Evolutionary conservation across 179 eudicot species (phyloP).

Genomic region (Corrigiola litoralis): DNA sequence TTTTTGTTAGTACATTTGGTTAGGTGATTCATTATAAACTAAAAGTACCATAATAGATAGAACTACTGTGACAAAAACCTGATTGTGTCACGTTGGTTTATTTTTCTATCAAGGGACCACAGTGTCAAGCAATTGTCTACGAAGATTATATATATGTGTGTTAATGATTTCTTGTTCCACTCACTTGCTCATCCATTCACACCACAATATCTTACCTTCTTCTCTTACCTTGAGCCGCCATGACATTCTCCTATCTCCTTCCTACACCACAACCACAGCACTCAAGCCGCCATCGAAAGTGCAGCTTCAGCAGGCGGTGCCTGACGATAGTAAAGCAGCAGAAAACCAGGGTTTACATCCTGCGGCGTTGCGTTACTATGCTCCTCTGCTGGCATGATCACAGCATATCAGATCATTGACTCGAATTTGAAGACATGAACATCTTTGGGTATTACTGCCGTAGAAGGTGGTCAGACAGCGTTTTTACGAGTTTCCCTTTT

Average conservation of each 20-base stretch:
- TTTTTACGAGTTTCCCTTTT: no score
- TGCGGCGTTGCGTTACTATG: constrained; percentile 53
- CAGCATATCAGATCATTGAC: constrained; percentile 5
- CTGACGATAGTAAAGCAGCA: constrained; percentile 44
- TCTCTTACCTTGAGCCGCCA: background rate
- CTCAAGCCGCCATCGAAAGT: constrained; percentile 20
- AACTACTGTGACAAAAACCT: no score
- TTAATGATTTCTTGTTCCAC: background rate
- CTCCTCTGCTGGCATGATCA: constrained; percentile 60
- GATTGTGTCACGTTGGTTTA: constrained; percentile 24
- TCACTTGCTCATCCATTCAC: background rate
- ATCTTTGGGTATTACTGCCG: no score
- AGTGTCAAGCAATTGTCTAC: constrained; percentile 9
- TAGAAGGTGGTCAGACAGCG: no score
- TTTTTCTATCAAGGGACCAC: constrained; percentile 14
- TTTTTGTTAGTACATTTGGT: background rate
- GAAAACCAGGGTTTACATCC: constrained; percentile 50
- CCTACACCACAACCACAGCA: constrained; percentile 8
- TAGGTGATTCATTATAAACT: background rate
- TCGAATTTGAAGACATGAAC: background rate
- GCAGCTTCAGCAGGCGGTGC: constrained; percentile 35
- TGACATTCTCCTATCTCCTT: constrained; percentile 17
- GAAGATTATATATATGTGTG: constrained; percentile 10
- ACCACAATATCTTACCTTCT: background rate
- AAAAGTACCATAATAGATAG: background rate